phyloP scores from a whole-genome alignment of 2,329 filamentous ascomycete species.

The Endocalyx cinctus region DNA sequence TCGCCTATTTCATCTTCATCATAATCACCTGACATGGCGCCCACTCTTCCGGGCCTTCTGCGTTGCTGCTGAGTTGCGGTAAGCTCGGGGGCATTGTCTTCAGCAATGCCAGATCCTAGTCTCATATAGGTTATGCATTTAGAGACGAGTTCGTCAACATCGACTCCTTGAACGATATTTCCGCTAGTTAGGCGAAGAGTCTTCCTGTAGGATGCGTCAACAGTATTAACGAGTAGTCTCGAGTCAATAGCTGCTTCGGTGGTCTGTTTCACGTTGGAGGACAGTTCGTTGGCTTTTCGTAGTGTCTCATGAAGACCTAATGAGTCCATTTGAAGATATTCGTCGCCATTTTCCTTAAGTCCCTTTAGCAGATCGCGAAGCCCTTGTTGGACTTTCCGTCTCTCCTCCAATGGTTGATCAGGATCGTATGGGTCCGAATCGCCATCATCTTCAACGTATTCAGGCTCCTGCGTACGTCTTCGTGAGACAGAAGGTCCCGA shows the following conservation, averaged over 20 bases:
- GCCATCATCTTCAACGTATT: slow-evolving; percentile 11
- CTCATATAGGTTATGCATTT: slow-evolving; percentile 89
- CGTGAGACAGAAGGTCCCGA: slow-evolving; percentile 20
- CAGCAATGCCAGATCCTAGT: slow-evolving; percentile 52
- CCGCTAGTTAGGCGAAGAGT: slow-evolving; percentile 70
- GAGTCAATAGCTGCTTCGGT: slow-evolving; percentile 88
- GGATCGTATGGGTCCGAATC: slow-evolving; percentile 64
- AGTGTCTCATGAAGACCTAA: slow-evolving; percentile 63
- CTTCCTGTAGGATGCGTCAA: slow-evolving; percentile 76
- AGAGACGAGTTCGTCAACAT: slow-evolving; percentile 86
- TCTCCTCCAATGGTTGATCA: slow-evolving; percentile 71
- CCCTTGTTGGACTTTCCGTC: slow-evolving; percentile 64
- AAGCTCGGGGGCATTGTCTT: slow-evolving; percentile 46
- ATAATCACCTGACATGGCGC: slow-evolving; percentile 34
- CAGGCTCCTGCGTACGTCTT: slow-evolving; percentile 25
- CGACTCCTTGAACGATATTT: slow-evolving; percentile 68
- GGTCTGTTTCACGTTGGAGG: slow-evolving; percentile 74
- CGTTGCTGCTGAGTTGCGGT: slow-evolving; percentile 45
- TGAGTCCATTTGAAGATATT: slow-evolving; percentile 64
- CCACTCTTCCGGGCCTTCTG: slow-evolving; percentile 28
- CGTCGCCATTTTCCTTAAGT: slow-evolving; percentile 62
- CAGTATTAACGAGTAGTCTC: slow-evolving; percentile 73
- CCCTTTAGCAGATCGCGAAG: slow-evolving; percentile 63
- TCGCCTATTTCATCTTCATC: slow-evolving; percentile 64
- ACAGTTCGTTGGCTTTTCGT: slow-evolving; percentile 59